These are phyloP conservation scores for Sisymbrium irio DNA, from an alignment of 345 rosid species.

Conservation along the genomic window DNA sequence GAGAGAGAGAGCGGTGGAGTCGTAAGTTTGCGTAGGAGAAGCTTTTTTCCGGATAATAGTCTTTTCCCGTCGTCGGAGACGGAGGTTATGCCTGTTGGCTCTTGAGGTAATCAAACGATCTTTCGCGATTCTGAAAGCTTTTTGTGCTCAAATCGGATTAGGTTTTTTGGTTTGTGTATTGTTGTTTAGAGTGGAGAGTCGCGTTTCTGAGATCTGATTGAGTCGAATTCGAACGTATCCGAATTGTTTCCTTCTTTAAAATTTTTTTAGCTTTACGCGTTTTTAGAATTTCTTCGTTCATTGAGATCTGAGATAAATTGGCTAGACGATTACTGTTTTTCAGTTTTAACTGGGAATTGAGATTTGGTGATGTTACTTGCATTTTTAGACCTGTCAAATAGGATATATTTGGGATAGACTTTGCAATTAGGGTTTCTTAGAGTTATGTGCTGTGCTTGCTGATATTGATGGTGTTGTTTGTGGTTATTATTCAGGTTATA, in stretches of 20 bases:
- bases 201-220: constrained; percentile 9
- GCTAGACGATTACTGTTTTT: not conserved
- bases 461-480: not conserved
- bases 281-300: not conserved
- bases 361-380: not conserved
- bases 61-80: constrained; percentile 73
- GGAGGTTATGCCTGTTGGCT: constrained; percentile 75
- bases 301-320: constrained; percentile 5
- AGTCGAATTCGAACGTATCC: not conserved
- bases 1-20: constrained; percentile 28
- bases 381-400: not conserved
- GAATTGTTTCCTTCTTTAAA: not conserved
- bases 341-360: not conserved
- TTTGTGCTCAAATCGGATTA: constrained; percentile 18
- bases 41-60: constrained; percentile 51
- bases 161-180: constrained; percentile 13
- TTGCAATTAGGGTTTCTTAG: not conserved
- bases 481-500: constrained; percentile 45
- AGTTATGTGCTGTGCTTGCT: too few relatives aligned
- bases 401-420: not conserved
- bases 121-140: not conserved
- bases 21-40: constrained; percentile 31
- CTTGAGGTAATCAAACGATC: constrained; percentile 43
- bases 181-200: not conserved
- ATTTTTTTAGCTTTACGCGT: constrained; percentile 8